These are phyloP conservation scores for Gynostemma pentaphyllum DNA, from an alignment of 306 rosid species.

Conservation along the genomic window DNA sequence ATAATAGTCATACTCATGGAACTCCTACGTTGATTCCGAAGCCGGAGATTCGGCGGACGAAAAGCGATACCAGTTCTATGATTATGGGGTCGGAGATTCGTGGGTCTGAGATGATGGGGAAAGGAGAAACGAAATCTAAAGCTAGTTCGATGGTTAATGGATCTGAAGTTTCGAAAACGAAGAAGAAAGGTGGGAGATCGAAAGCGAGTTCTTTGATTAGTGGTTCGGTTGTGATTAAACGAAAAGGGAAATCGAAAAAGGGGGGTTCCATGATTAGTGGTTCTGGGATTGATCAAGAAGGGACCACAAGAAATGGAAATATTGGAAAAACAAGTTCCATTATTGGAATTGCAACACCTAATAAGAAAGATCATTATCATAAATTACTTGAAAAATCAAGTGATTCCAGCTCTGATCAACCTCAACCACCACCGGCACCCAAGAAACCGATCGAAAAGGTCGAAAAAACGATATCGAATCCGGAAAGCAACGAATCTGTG, in stretches of 20 bases:
- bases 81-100: constrained; percentile 29
- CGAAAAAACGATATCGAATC: not conserved
- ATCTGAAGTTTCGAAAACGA: constrained; percentile 20
- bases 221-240: constrained; percentile 17
- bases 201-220: constrained; percentile 29
- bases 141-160: constrained; percentile 25
- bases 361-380: constrained; percentile 10
- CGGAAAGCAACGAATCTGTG: not conserved
- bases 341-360: constrained; percentile 3
- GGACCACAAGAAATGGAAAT: constrained; percentile 1
- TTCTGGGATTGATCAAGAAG: constrained; percentile 17
- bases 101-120: constrained; percentile 21
- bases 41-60: constrained; percentile 42
- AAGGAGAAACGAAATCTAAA: constrained; percentile 13
- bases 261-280: constrained; percentile 11
- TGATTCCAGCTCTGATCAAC: constrained; percentile 12
- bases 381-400: constrained; percentile 2
- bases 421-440: not conserved
- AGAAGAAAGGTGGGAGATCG: constrained; percentile 16
- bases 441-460: not conserved
- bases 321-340: constrained; percentile 2
- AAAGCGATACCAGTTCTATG: constrained; percentile 79
- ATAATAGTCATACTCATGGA: constrained; percentile 8
- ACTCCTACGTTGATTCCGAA: constrained; percentile 8
- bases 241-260: constrained; percentile 16